Percentiles rank a stretch among this genome's conserved stretches.
Evolutionary conservation across 345 rosid genomes (phyloP).

Genomic region (Eucalyptus polybractea): DNA sequence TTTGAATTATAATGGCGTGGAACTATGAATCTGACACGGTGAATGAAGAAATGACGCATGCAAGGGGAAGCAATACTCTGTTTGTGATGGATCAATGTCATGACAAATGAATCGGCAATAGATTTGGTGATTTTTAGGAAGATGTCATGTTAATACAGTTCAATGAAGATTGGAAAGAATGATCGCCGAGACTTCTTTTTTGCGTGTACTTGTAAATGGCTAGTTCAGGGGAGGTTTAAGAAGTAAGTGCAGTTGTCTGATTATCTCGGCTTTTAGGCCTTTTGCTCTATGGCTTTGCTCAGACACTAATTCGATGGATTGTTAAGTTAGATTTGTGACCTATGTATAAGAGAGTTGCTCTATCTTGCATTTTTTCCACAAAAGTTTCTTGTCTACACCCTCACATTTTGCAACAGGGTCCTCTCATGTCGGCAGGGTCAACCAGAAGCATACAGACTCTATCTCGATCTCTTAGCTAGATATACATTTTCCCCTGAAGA

Average conservation of each 20-base stretch:
- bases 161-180: background rate
- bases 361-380: background rate
- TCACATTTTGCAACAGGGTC: conserved; percentile 5
- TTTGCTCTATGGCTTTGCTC: background rate
- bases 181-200: background rate
- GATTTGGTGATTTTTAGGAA: background rate
- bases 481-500: conserved; percentile 18
- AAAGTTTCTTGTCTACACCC: background rate
- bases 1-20: background rate
- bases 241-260: background rate
- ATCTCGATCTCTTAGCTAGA: conserved; percentile 31
- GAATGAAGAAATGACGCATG: background rate
- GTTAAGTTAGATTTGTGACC: background rate
- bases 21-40: background rate
- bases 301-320: background rate
- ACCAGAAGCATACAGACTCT: conserved; percentile 43
- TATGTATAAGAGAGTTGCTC: background rate
- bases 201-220: background rate
- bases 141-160: background rate
- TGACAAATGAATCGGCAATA: background rate
- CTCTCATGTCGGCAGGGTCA: conserved; percentile 33
- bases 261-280: background rate
- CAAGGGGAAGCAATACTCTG: background rate
- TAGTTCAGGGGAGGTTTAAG: background rate
- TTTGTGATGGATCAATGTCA: background rate